Base-by-base conservation (phyloP, 148 eudicot species). In the Vaccinium macrocarpon region DNA sequence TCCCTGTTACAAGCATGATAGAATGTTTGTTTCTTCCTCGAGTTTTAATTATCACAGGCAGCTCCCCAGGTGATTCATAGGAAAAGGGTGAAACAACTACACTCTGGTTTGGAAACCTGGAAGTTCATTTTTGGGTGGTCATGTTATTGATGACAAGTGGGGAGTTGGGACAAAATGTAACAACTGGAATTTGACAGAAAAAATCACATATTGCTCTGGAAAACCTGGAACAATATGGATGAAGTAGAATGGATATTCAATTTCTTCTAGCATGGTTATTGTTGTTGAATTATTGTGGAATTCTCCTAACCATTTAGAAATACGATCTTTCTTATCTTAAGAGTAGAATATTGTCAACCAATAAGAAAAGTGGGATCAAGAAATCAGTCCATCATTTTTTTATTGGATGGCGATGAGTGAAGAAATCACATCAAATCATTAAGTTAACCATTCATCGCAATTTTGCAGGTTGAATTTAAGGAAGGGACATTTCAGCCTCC, bases 401-500 rank as follows among this genome's bases (percentile, higher is more conserved):
- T 64, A 9, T 23, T 64, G 29, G 14, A 64, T 64, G 71, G 14
- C 29, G 23, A n/a, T 64, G 71, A 23, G 25, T n/a, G 71, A 9
- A 64, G 71, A 64, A 64, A 64, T 64, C 5, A 64, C 29, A 23
- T 64, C 32, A 12, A 64, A 23, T 64, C 71, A 66, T 0, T 50
- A n/a, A 29, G 42, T 64, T 85, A 25, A 51, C 57, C 70, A 82
- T 50, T 23, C 4, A 8, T 19, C 38, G 18, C 81, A 75, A 56
- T 21, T 70, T 50, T 88, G 83, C 93, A 96, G 98, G 99, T 97
- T 81, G 89, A 87, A 84, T 97, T 97, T 78, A 94, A 91, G 82
- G 99, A 97, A 90, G 98, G 98, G 49, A 88, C 84, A 75, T 88
- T 97, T 73, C 89, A 92, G 81, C 99, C 99, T 52, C 98, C 99